A percentile compares a stretch with the other conserved stretches of the same genome.
Evolutionary conservation across 352 stramenopile species (phyloP).

Genomic region (Phytophthora macrochlamydospora): DNA sequence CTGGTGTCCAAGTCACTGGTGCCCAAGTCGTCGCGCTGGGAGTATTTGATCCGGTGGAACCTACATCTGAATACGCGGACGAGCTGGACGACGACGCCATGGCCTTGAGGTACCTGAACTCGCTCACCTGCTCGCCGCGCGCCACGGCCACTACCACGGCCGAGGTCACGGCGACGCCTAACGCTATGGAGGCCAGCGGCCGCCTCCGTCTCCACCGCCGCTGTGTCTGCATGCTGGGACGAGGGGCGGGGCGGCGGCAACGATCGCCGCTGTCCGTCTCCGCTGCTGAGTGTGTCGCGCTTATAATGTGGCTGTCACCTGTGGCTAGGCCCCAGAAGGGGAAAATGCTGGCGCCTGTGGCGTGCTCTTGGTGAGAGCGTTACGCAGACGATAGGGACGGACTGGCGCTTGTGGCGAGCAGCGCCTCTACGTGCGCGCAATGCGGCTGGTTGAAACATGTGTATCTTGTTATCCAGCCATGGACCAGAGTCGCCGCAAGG

Average conservation of each 20-base stretch:
- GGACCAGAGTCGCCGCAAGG: neutral
- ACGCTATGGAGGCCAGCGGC: neutral
- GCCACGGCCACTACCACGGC: conserved; percentile 14
- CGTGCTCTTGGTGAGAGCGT: conserved; percentile 6
- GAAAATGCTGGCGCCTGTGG: conserved; percentile 11
- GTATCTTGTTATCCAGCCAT: neutral
- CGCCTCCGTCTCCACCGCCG: conserved; percentile 21
- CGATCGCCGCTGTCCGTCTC: conserved; percentile 3
- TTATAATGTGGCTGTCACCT: conserved; percentile 14
- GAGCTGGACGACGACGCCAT: neutral
- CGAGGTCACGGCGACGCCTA: neutral
- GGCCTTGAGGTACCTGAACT: neutral
- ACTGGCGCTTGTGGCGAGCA: conserved; percentile 25
- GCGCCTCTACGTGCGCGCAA: conserved; percentile 22
- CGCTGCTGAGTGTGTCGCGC: conserved; percentile 2
- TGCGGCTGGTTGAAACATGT: neutral
- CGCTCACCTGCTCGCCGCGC: conserved; percentile 1
- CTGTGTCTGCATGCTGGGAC: conserved; percentile 8
- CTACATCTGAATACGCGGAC: neutral
- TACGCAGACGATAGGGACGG: conserved; percentile 11
- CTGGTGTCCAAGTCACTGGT: neutral
- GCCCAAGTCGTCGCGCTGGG: conserved; percentile 1
- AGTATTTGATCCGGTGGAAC: neutral
- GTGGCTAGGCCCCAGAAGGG: conserved; percentile 10
- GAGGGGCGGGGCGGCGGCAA: neutral